Base-by-base conservation (phyloP, 1,139 yeast genomes). In the Kodamaea sp. region DNA sequence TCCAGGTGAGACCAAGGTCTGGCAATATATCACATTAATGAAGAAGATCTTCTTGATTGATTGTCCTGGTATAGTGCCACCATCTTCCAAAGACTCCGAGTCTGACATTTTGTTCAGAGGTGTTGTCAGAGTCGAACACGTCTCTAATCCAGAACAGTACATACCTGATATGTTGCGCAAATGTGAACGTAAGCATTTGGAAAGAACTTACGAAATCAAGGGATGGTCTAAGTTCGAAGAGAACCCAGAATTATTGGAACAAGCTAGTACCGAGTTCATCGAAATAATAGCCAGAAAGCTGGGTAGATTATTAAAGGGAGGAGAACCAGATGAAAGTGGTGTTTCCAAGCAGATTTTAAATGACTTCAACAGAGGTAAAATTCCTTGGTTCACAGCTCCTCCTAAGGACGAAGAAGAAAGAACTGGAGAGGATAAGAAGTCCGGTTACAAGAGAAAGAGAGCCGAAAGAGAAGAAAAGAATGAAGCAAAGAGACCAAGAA, bases 1-100 rank as follows among this genome's bases (percentile, higher is more conserved):
- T 51, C 98, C 98, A 20, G 98, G 98, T 58, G 98, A 92, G 59
- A 92, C 98, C 29, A 92, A 92, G 64, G 97, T 92, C 28, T 92
- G 98, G 98, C 98, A 92, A 70, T 92, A 92, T 66, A 89, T 92
- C 53, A 90, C 98, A 2, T 73, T 92, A 55, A 92, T 92, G 97
- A 89, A 90, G 72, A 78, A 90, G 50, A 92, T 92, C 35, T 92
- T 89, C 63, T 71, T 92, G 52, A 92, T 92, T 54, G 98, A 92
- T 65, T 92, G 98, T 70, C 98, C 98, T 3, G 98, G 98, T 63
- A 90, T 92, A 57, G 98, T 94, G 5, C 98, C 98, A 7, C 98
- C 98, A 22, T 85, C 95, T 18, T 61, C 79, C 20, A 88, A 83
- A 51, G 98, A 92, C 58, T 65, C 92, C 2, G 95, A 89, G 56